Base-by-base conservation (phyloP, 306 rosid species). In the Quercus variabilis region DNA sequence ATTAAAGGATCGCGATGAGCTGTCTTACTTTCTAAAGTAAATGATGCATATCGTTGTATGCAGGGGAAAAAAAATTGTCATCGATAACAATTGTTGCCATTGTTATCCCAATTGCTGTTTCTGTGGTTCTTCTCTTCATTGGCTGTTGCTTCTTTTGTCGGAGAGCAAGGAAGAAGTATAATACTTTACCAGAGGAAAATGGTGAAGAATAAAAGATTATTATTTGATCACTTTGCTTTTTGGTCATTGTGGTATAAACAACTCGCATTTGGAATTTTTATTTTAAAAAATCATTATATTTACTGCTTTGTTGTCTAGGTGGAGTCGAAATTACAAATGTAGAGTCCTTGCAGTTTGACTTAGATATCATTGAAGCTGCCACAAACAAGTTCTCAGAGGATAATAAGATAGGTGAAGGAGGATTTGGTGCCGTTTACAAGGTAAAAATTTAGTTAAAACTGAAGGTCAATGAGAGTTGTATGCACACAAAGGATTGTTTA, bases 401-500 rank as follows among this genome's bases (percentile, higher is more conserved):
- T 1, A 70, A 79, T 73, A 82, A 21, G 41, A 2, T 82, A 13
- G 86, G 85, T 28, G 74, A 79, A 83, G 83, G 86, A 19, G 80
- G 80, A 75, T 83, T 83, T 69, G 86, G 80, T 20, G 77, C 17
- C 3, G 86, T 79, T 38, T 83, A 60, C 71, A 68, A 33, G 82
- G 52, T 46, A 46, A 46, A 46, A 9, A 5, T 35, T 35, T 5
- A 35, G 8, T 35, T 35, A 35, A 35, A 0, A 35, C 41, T 1
- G 41, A 35, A 35, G 41, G 41, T 35, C 41, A 35, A 35, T 5
- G 41, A 35, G 41, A 35, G 41, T 35, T 35, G 0, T 35, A 0
- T 5, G 41, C 41, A 35, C 41, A 35, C 41, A 35, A 35, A 35
- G 0, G 41, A 35, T 35, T 6, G 41, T 35, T 35, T 35, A 35